Evolutionary conservation across 2,329 filamentous ascomycete species (phyloP), one percentile per base, ranked within the genome.

Genomic region (Cladophialophora bantiana): DNA sequence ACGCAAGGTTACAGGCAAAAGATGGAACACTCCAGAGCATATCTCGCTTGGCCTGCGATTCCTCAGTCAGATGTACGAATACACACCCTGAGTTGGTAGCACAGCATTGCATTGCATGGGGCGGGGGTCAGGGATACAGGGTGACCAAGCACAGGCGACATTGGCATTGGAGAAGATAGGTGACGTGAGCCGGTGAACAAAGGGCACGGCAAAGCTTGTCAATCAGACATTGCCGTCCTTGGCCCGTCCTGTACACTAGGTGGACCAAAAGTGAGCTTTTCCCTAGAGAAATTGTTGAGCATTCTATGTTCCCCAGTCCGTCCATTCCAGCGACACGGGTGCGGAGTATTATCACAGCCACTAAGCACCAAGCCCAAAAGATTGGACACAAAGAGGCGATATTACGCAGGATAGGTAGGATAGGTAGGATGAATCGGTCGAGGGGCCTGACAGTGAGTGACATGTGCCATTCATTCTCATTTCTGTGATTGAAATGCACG

Each of bases 211-310:
- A 40, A 40, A 1, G 36, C 36, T 40, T 12, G 36, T 13, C 10
- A 13, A 40, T 20, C 48, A 12, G 50, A 34, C 50, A n/a, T 53
- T 26, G 50, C n/a, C 40, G n/a, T n/a, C 10, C 10, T 4, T 2
- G n/a, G 40, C 12, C 4, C 13, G 18, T 53, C 6, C 26, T n/a
- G 20, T 7, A 53, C 13, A 26, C 15, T n/a, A 42, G 40, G 18
- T n/a, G 6, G 15, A 42, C 15, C 40, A 13, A 42, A n/a, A 42
- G 15, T 40, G 36, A 40, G 36, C 36, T 40, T 40, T 52, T n/a
- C 4, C 18, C 26, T 20, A 13, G 55, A 42, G 18, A 45, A 58
- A 58, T 58, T 58, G 55, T 58, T 42, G 55, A 58, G 55, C 10
- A 32, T 13, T 15, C 13, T 20, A 34, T 42, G 18, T 36, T 34